These are phyloP conservation scores for Madurella mycetomatis DNA, from an alignment of 2,329 filamentous ascomycete species.

Conservation along the genomic window DNA sequence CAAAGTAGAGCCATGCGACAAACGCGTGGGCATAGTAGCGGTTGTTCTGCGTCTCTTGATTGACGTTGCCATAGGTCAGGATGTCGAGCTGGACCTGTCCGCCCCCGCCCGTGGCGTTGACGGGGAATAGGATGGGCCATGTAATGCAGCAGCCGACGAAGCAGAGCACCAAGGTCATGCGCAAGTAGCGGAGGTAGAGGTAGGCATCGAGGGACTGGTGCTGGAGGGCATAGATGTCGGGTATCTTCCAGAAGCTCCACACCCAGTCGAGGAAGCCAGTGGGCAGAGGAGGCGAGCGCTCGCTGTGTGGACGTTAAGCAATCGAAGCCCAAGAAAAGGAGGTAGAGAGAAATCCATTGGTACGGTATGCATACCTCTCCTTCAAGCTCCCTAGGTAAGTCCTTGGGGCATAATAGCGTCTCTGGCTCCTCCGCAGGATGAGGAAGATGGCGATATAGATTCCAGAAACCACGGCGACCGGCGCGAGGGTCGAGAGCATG, in stretches of 20 bases:
- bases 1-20: constrained; percentile 76
- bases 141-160: constrained; percentile 79
- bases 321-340: too few relatives aligned
- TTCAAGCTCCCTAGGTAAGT: constrained; percentile 46
- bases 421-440: constrained; percentile 40
- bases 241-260: constrained; percentile 58
- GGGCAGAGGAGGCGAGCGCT: constrained; percentile 56
- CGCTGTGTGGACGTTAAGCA: constrained; percentile 31
- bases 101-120: constrained; percentile 79
- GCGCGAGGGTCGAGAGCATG: constrained; percentile 41
- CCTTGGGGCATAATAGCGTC: constrained; percentile 47
- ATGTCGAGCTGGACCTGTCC: constrained; percentile 64
- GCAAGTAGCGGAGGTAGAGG: constrained; percentile 83
- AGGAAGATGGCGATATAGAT: constrained; percentile 44
- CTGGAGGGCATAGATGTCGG: constrained; percentile 77
- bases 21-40: constrained; percentile 80
- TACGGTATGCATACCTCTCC: constrained; percentile 31
- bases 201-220: constrained; percentile 92
- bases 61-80: constrained; percentile 73
- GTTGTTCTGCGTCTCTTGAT: constrained; percentile 46
- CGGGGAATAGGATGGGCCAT: constrained; percentile 79
- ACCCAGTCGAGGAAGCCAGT: constrained; percentile 65
- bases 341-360: too few relatives aligned
- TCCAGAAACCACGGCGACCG: constrained; percentile 35
- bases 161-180: constrained; percentile 70